Evolutionary conservation across 768 basidiomycete genomes (phyloP).

Genomic region (Solioccasus polychromus): DNA sequence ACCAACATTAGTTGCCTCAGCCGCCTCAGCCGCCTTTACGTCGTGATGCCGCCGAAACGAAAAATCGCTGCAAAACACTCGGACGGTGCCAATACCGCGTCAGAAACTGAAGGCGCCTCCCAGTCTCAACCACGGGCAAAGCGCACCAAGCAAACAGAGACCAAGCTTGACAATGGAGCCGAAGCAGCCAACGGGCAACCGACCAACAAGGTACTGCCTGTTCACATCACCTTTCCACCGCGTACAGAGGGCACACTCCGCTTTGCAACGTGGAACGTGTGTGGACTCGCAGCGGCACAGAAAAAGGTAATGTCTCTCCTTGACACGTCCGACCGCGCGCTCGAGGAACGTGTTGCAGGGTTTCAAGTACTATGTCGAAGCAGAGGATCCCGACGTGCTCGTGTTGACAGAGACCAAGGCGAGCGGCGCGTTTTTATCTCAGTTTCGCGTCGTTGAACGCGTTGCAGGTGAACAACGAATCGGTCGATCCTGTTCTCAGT

Average conservation of each 20-base stretch:
- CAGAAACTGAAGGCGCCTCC: constrained; percentile 27
- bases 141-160: constrained; percentile 24
- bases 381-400: constrained; percentile 83
- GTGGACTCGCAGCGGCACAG: constrained; percentile 67
- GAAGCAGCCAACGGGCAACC: constrained; percentile 52
- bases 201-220: constrained; percentile 73
- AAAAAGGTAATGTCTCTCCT: constrained; percentile 60
- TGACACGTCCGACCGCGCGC: not conserved
- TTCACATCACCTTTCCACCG: constrained; percentile 53
- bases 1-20: not conserved
- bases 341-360: constrained; percentile 44
- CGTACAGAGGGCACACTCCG: constrained; percentile 46
- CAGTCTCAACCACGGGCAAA: constrained; percentile 24
- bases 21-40: not conserved
- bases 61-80: constrained; percentile 30
- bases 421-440: not conserved
- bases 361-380: constrained; percentile 77
- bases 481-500: constrained; percentile 56
- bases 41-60: constrained; percentile 31
- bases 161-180: constrained; percentile 6
- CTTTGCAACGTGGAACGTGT: constrained; percentile 78
- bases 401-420: constrained; percentile 88
- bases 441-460: constrained; percentile 8
- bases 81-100: constrained; percentile 33
- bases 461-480: constrained; percentile 64